Base-by-base conservation (phyloP, 73 alveolate genomes). In the Urostyla sp. region DNA sequence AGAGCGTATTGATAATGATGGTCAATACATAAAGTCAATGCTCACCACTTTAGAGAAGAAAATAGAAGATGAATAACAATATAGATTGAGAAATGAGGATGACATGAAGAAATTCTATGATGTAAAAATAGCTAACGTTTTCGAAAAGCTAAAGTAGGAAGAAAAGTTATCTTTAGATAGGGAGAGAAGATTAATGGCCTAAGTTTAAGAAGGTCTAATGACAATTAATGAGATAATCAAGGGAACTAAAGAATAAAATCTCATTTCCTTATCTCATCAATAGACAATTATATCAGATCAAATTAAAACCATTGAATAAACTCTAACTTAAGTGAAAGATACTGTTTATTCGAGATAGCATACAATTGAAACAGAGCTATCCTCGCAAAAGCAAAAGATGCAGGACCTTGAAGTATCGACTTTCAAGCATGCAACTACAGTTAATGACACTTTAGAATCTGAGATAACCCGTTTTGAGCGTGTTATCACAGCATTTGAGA, bases 401-500 rank as follows among this genome's bases (percentile, higher is more conserved):
- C 7, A 53, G 2, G 94, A 86, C 44, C 15, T 86, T 15, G 87
- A 86, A 49, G 66, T 45, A 5, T 61, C 81, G 15, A 55, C 84
- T 15, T 67, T 80, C 55, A 86, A 86, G 61, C 90, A 76, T 67
- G 94, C 90, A 11, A 52, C 66, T 44, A 77, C 89, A 0, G 94
- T 77, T 38, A 86, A 82, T 37, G 87, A 66, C 16, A 86, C 94
- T 23, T 75, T 86, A 15, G 94, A 86, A 34, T 53, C 21, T 16
- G 94, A 86, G 52, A 76, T 86, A 11, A 57, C 69, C 26, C 49
- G 94, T 26, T 86, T 86, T 44, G 94, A 86, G 57, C 76, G 80
- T 52, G 81, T 86, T n/a, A 67, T 86, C n/a, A 57, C 87, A 0
- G 94, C 90, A 0, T 86, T 86, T 54, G 94, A 86, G 46, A 83